Base-by-base conservation (phyloP, 257 asterid genomes). In the Gentiana macrophylla region DNA sequence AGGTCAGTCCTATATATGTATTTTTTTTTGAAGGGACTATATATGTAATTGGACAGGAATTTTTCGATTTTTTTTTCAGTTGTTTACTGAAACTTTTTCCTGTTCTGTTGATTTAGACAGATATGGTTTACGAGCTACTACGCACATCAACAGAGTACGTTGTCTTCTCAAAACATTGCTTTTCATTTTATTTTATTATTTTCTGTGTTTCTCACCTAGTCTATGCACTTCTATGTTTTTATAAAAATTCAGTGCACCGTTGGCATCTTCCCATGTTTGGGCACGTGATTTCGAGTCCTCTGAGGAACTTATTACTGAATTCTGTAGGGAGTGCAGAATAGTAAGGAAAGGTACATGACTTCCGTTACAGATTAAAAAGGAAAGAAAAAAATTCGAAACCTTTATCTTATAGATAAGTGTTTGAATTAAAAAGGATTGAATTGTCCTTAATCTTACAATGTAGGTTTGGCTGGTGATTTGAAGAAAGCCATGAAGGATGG, bases 401-500 rank as follows among this genome's bases (percentile, higher is more conserved):
- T 24, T 24, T 24, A 24, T 24, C 24, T 24, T 24, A 24, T 24
- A 24, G 24, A 24, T 24, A 1, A 41, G 9, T 5, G 6, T 41
- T 41, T 2, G 9, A 41, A 41, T 53, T 33, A 15, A 70, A 66
- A 69, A 44, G 24, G 35, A 37, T 32, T 63, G 41, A 51, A 6
- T 45, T 51, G 46, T 51, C 50, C 24, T 24, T 59, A 15, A 55
- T 53, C 37, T 55, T 67, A 57, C 55, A 65, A 8, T 64, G 62
- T 72, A 92, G 97, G 97, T 59, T 78, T 92, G 91, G 97, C 89
- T 60, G 99, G 99, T 67, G 99, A 92, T 74, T 70, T 92, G 77
- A 92, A 84, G 82, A 89, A 92, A 76, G 99, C 95, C 63, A 85
- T 92, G 95, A 92, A 92, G 75, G 99, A 92, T 65, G 99, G 99